These are phyloP conservation scores for Fusarium buxicola DNA, from an alignment of 2,329 filamentous ascomycete species.

Conservation along the genomic window DNA sequence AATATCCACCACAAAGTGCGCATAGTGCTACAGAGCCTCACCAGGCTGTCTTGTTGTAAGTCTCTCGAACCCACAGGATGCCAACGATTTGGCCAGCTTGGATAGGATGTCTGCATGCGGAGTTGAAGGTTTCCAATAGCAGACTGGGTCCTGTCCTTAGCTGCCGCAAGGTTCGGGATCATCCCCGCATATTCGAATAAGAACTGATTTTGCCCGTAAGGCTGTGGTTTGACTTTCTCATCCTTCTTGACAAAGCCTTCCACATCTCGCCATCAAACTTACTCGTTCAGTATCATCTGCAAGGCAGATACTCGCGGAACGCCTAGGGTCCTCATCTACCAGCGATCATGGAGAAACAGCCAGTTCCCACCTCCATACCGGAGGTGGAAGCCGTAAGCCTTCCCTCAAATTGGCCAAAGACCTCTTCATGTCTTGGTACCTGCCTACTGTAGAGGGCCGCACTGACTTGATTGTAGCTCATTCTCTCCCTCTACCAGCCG, in stretches of 20 bases:
- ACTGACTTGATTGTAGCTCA: slow-evolving; percentile 53
- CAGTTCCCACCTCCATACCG: slow-evolving; percentile 30
- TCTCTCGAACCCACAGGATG: neutral
- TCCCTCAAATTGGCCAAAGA: neutral
- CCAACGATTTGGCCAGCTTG: neutral
- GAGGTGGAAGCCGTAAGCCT: slow-evolving; percentile 39
- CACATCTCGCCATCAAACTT: too few species aligned
- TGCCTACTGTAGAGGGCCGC: neutral
- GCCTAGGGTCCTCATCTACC: neutral
- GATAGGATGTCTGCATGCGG: neutral
- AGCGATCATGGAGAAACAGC: slow-evolving; percentile 29
- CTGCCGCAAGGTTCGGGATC: neutral
- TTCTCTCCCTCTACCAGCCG: slow-evolving; percentile 65
- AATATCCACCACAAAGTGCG: neutral
- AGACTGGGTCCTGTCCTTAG: neutral
- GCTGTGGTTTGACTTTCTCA: too few species aligned
- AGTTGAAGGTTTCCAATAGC: neutral
- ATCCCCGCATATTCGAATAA: too few species aligned
- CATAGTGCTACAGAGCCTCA: neutral
- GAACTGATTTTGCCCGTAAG: too few species aligned
- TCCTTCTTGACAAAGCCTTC: too few species aligned
- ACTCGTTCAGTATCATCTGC: too few species aligned
- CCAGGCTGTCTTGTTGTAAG: neutral
- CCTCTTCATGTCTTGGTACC: neutral
- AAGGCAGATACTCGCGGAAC: neutral